phyloP scores from a whole-genome alignment of 179 eudicot species.

The Silene coronaria region DNA sequence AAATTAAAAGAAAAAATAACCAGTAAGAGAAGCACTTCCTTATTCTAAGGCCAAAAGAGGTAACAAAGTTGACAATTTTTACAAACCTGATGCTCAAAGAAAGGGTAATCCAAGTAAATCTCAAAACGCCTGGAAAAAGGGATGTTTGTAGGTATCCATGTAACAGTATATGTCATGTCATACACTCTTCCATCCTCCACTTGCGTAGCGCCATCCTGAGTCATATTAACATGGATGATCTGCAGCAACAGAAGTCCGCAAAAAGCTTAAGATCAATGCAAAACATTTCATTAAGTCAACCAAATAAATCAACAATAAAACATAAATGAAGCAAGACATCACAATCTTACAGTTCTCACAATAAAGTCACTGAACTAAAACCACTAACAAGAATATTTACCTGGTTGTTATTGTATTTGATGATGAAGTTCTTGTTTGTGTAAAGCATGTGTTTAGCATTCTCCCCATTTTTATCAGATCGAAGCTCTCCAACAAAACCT shows the following conservation, averaged over 20 bases:
- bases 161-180: conserved; percentile 84
- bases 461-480: conserved; percentile 64
- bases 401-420: conserved; percentile 75
- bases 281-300: background rate
- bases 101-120: conserved; percentile 87
- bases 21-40: background rate
- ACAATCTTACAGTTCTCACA: background rate
- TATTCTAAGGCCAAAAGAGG: conserved; percentile 5
- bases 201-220: conserved; percentile 67
- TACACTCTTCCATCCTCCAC: conserved; percentile 63
- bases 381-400: conserved; percentile 25
- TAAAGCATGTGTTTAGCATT: conserved; percentile 55
- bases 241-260: conserved; percentile 31
- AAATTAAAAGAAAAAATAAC: background rate
- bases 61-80: background rate
- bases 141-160: conserved; percentile 60
- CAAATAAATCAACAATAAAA: background rate
- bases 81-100: conserved; percentile 93
- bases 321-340: background rate
- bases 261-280: background rate
- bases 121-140: conserved; percentile 81
- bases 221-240: conserved; percentile 91
- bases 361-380: background rate
- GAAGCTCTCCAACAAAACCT: conserved; percentile 91
- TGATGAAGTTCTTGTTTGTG: conserved; percentile 68